Conservation (phyloP, 2,329 filamentous ascomycete species). For the Microsporum canis region DNA sequence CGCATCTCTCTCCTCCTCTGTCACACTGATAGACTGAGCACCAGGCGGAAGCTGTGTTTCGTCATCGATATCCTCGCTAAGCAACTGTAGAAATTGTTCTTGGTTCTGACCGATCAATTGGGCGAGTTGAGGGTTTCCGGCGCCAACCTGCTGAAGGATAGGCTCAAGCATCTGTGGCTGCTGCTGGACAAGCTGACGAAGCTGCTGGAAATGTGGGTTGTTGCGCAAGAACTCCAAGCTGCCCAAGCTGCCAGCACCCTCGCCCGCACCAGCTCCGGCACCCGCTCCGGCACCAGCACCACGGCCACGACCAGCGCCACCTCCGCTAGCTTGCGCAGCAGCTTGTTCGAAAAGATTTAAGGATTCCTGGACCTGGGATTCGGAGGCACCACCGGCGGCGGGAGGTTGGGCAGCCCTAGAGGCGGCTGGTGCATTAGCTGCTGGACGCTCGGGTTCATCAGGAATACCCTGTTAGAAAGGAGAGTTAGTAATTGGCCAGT, state of each 20-base stretch:
- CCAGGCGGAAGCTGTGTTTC: conserved; percentile 70
- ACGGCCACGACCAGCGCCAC: conserved; percentile 32
- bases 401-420: conserved; percentile 32
- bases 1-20: conserved; percentile 89
- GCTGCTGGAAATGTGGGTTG: conserved; percentile 95
- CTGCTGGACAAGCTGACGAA: conserved; percentile 92
- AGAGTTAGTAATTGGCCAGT: not conserved
- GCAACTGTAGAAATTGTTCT: conserved; percentile 80
- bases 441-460: conserved; percentile 61
- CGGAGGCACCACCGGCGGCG: conserved; percentile 28
- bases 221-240: conserved; percentile 89
- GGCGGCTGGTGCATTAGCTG: conserved; percentile 20
- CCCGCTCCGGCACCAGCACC: conserved; percentile 17
- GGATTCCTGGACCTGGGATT: conserved; percentile 36
- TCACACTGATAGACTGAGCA: conserved; percentile 63
- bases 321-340: conserved; percentile 60
- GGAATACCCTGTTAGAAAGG: conserved; percentile 66
- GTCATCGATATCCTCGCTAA: conserved; percentile 78
- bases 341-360: conserved; percentile 81
- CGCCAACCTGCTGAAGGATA: conserved; percentile 88
- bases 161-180: conserved; percentile 98
- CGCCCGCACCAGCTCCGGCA: conserved; percentile 14
- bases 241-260: conserved; percentile 37
- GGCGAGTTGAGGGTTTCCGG: conserved; percentile 88
- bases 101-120: conserved; percentile 85